Conservation (phyloP, 2,329 filamentous ascomycete species). For the Hymenoscyphus repandus region DNA sequence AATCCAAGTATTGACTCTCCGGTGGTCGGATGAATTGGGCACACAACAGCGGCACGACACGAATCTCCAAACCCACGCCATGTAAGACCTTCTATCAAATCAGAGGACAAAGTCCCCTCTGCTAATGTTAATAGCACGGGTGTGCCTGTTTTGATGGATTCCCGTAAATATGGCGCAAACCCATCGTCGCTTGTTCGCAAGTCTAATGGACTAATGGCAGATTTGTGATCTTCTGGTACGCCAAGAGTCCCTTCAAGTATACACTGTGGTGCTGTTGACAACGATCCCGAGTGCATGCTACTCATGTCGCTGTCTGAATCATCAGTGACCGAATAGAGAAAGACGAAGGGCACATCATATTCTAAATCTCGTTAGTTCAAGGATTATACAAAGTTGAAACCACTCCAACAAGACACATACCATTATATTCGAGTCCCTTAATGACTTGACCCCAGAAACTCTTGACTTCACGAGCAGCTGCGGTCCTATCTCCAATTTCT, state of each 20-base stretch:
- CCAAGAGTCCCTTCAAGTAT: constrained; percentile 69
- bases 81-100: constrained; percentile 61
- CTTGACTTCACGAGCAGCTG: constrained; percentile 65
- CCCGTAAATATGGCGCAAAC: constrained; percentile 70
- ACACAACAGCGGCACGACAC: constrained; percentile 66
- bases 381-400: no score
- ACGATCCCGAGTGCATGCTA: constrained; percentile 64
- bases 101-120: constrained; percentile 57
- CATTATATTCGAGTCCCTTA: constrained; percentile 66
- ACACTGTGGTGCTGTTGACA: constrained; percentile 56
- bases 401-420: no score
- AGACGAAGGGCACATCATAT: constrained; percentile 68
- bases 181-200: constrained; percentile 64
- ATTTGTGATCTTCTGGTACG: constrained; percentile 57
- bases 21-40: constrained; percentile 71
- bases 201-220: constrained; percentile 59
- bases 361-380: constrained; percentile 31
- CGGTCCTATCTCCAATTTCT: constrained; percentile 71
- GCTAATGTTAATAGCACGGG: constrained; percentile 65
- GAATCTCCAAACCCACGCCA: constrained; percentile 68
- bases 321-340: constrained; percentile 72
- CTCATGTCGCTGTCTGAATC: constrained; percentile 67
- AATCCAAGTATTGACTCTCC: constrained; percentile 72
- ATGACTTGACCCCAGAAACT: constrained; percentile 69
- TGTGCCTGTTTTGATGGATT: constrained; percentile 64